Conservation (phyloP, 805 yeast species). For the Saccharomycopsis oosterbeekiorum region DNA sequence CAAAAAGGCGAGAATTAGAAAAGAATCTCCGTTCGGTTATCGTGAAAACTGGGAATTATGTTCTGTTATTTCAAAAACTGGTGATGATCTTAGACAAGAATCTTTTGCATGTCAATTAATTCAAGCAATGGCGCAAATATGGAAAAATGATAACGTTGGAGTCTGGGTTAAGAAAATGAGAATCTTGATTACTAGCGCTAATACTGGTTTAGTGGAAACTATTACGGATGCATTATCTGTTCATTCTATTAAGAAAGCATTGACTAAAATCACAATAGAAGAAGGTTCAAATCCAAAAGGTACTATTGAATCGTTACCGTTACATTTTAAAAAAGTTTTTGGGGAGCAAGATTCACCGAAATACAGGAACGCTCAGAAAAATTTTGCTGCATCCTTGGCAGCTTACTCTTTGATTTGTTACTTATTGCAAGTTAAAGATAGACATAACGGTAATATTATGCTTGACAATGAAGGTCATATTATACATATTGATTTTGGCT, state of each 20-base stretch:
- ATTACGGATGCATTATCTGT: constrained; percentile 90
- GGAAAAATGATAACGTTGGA: constrained; percentile 60
- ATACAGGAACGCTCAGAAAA: constrained; percentile 69
- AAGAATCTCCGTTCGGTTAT: constrained; percentile 74
- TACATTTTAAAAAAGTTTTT: constrained; percentile 68
- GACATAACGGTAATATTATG: constrained; percentile 98
- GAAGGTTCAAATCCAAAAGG: constrained; percentile 64
- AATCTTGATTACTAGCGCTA: constrained; percentile 81
- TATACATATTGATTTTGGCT: constrained; percentile 92
- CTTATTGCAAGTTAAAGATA: constrained; percentile 83
- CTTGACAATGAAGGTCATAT: constrained; percentile 92
- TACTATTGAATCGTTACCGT: constrained; percentile 58
- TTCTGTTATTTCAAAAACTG: constrained; percentile 93
- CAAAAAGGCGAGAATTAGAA: constrained; percentile 71
- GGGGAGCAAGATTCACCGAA: constrained; percentile 49
- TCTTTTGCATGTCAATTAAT: constrained; percentile 96
- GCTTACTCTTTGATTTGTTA: constrained; percentile 88
- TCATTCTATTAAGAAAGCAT: constrained; percentile 87
- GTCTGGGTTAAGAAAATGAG: constrained; percentile 94
- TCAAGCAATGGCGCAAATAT: constrained; percentile 73
- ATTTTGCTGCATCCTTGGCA: constrained; percentile 80
- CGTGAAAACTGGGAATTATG: constrained; percentile 88
- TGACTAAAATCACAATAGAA: constrained; percentile 63
- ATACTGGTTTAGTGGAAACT: constrained; percentile 89
- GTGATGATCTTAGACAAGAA: constrained; percentile 92